These are phyloP conservation scores for Ramaria rubella DNA, from an alignment of 768 basidiomycete genomes.

Conservation along the genomic window DNA sequence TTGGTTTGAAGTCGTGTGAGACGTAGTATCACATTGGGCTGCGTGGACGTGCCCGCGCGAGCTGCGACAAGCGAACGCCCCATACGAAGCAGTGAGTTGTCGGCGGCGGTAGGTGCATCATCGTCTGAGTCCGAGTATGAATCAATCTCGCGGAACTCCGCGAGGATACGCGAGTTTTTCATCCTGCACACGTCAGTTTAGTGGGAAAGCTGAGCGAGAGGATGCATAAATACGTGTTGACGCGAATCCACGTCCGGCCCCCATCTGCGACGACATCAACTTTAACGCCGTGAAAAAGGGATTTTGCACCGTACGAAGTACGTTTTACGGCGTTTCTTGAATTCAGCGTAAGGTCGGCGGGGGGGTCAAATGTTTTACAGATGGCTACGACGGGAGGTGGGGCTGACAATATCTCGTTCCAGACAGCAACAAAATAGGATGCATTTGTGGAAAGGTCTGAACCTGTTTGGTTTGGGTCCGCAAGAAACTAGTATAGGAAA, in stretches of 20 bases:
- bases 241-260: constrained; percentile 72
- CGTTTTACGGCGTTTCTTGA: too few species aligned
- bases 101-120: constrained; percentile 41
- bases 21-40: constrained; percentile 51
- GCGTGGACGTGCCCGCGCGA: constrained; percentile 32
- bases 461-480: constrained; percentile 37
- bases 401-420: constrained; percentile 68
- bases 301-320: constrained; percentile 17
- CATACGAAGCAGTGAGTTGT: constrained; percentile 70
- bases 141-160: constrained; percentile 81
- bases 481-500: constrained; percentile 54
- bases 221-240: constrained; percentile 67
- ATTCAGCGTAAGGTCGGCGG: constrained; percentile 11
- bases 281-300: constrained; percentile 51
- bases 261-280: constrained; percentile 76
- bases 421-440: constrained; percentile 73
- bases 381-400: constrained; percentile 51
- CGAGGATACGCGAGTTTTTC: constrained; percentile 66
- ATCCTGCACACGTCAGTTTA: constrained; percentile 38
- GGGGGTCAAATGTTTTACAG: constrained; percentile 43
- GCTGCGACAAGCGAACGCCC: constrained; percentile 62
- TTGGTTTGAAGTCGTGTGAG: constrained; percentile 59
- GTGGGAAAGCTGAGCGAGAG: constrained; percentile 4
- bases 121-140: constrained; percentile 45
- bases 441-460: constrained; percentile 66